Evolutionary conservation across 352 stramenopile genomes (phyloP), one percentile per base, ranked within the genome.

Genomic region (Achlya hypogyna): DNA sequence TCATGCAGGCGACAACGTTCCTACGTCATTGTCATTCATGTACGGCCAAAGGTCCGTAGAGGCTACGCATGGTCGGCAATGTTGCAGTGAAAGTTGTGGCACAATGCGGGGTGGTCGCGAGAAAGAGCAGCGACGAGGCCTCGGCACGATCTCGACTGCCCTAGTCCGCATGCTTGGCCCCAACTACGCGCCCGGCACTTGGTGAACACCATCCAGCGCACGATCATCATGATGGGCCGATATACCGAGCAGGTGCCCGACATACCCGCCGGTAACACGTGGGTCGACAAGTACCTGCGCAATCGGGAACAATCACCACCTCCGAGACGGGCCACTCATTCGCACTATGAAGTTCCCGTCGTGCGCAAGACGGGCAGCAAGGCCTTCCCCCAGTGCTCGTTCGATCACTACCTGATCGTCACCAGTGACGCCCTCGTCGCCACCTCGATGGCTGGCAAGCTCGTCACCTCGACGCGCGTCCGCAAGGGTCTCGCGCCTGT

Each of bases 281-380:
- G 95, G 77, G 95, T 99, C 18, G 97, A 99, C 86, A 94, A 99
- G 81, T 99, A 99, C 95, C 82, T 99, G 71, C 88, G 99, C 71
- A 99, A 99, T 98, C 89, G 72, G 97, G 96, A 83, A 99, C 97
- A 56, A 98, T 99, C 74, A 98, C 95, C 68, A 99, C 95, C 52
- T 98, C 86, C 27, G 97, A 99, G 71, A 95, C 95, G 75, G 97
- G 95, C 59, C 91, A 98, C 91, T 96, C 47, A 99, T 99, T 81
- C 98, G 98, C 83, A 98, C 96, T 62, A 99, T 99, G 97, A 99
- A 99, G 86, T 99, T 99, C 84, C 97, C 43, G 97, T 99, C 74
- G 97, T 99, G 74, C 96, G 97, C 58, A 89, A 96, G 81, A 99
- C 97, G n/a, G 97, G 96, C 74, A 97, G 97, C 81, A 99, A 99